These are phyloP conservation scores for Hymenoscyphus scutula DNA, from an alignment of 2,329 filamentous ascomycete species.

Conservation along the genomic window DNA sequence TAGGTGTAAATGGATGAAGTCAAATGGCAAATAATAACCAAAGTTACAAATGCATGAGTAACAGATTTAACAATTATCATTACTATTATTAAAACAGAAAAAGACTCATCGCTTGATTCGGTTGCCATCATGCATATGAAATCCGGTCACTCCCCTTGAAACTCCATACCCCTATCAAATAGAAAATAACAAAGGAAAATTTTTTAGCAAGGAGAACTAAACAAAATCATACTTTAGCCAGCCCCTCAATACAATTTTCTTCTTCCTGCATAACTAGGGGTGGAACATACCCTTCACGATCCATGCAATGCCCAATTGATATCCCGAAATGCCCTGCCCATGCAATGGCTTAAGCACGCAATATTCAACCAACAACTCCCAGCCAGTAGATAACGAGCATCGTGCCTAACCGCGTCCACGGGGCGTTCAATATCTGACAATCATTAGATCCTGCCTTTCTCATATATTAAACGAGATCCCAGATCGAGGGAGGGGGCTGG, in stretches of 20 bases:
- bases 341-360: slow-evolving; percentile 4
- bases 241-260: neutral
- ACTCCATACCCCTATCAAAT: neutral
- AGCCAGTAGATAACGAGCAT: neutral
- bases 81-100: neutral
- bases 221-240: neutral
- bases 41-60: too few relatives aligned
- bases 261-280: neutral
- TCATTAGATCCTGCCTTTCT: neutral
- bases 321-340: neutral
- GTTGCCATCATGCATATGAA: neutral
- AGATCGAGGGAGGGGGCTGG: neutral
- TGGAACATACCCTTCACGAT: neutral
- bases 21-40: too few relatives aligned
- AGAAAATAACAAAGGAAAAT: neutral
- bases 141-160: neutral
- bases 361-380: neutral
- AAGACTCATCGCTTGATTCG: too few relatives aligned
- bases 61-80: too few relatives aligned
- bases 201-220: neutral
- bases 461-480: neutral
- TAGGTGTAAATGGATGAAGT: too few relatives aligned
- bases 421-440: neutral
- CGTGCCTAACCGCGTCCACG: neutral
- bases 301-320: neutral